Evolutionary conservation across 2,329 filamentous ascomycete species (phyloP), one percentile per base, ranked within the genome.

Genomic region (Parastagonospora avenae): DNA sequence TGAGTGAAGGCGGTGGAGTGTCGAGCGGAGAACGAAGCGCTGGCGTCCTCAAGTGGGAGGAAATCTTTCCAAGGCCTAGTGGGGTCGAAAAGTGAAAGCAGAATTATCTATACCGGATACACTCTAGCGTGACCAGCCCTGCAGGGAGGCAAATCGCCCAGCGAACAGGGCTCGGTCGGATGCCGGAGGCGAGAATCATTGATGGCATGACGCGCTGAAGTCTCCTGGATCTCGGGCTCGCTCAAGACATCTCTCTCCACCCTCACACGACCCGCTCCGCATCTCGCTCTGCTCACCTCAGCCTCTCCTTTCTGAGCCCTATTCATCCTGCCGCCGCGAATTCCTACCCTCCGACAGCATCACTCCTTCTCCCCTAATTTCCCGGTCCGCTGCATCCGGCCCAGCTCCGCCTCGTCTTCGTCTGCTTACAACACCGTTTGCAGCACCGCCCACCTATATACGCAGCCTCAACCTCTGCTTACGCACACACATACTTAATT

Each of bases 231-330:
- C 45, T 30, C 27, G 11, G 11, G n/a, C 5, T 10, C n/a, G 31
- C 31, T 14, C 7, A 10, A 19, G 28, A 31, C 15, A 16, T 16
- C 46, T 42, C 53, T 64, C 57, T 57, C 60, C 66, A 68, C 63
- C 58, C 64, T 71, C 68, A 68, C 67, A 59, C 67, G 57, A 71
- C 63, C 28, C 12, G 24, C 2, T 37, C 47, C 48, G 44, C 33
- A 37, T 42, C 44, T 50, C 46, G 55, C 64, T 68, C 67, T 63
- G 64, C 66, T 57, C 59, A 71, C 67, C 60, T 47, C 59, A 63
- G 65, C 57, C 68, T 66, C 62, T 71, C 68, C 64, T 71, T 73
- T 60, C 56, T 50, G 52, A 61, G 58, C 60, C 47, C 46, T 12
- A 4, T 12, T 8, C 15, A 32, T 39, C 47, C 27, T 12, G 38